Base-by-base conservation (phyloP, 768 basidiomycete species). In the Boletus pseudo-olivaceus region DNA sequence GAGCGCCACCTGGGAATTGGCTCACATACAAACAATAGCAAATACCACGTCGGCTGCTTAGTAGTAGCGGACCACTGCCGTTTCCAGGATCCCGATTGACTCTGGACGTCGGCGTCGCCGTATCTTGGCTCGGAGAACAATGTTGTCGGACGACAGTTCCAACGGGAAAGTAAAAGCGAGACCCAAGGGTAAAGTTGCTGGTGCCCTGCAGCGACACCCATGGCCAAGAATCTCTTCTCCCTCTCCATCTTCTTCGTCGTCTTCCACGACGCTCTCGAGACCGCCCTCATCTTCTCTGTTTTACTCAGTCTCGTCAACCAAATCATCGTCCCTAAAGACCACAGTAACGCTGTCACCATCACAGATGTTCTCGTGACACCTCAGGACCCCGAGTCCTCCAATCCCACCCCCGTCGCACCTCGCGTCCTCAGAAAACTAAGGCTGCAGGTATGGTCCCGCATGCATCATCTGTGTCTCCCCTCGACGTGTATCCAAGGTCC, bases 241-340 rank as follows among this genome's bases (percentile, higher is more conserved):
- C 81, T 95, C 52, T 84, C 93, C 65, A 92, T 98, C 62, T 97
- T 94, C 78, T 93, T 98, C 81, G 93, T 97, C 74, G 84, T 95
- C 74, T 93, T 96, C 71, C 83, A 94, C 67, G 94, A 97, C 80
- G 89, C 92, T 5, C 80, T 97, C 58, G 94, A 97, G 76, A 90
- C 93, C 5, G 84, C 84, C 41, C 88, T 98, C 75, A 92, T 98
- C 78, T 74, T 97, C 68, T 90, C 92, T 7, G 92, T 96, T 53
- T 82, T 98, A 45, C 86, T 96, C 49, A 85, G 90, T 59, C 84
- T 98, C 56, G 89, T 91, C n/a, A 84, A 96, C 64, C 93, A 95
- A 60, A 83, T 94, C 58, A 79, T 89, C 6, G 68, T 76, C 23
- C 23, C 23, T 23, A 23, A 23, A 23, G n/a, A 7, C 26, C 26